These are phyloP conservation scores for Mediolabrus comicus DNA, from an alignment of 108 stramenopile genomes.

Conservation along the genomic window DNA sequence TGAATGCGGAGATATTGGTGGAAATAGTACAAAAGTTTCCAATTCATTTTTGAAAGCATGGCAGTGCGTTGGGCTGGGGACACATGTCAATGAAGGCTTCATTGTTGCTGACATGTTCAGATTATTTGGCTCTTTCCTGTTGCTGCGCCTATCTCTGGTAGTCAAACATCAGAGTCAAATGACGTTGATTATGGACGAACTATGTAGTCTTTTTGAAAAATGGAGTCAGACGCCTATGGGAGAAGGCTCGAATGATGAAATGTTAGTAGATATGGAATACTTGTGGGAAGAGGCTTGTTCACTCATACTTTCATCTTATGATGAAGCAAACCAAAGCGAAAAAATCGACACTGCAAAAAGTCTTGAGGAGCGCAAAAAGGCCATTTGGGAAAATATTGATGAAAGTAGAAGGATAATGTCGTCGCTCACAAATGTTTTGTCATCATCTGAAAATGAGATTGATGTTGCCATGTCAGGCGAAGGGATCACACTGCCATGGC, in stretches of 20 bases:
- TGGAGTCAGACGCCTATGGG: constrained; percentile 51
- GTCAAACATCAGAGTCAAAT: neutral
- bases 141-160: constrained; percentile 13
- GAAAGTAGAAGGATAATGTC: constrained; percentile 32
- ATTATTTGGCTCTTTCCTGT: constrained; percentile 35
- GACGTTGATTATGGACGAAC: constrained; percentile 17
- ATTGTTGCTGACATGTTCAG: constrained; percentile 51
- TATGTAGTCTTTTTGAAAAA: constrained; percentile 13
- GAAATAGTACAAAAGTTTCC: constrained; percentile 28
- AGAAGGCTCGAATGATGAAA: constrained; percentile 48
- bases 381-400: constrained; percentile 35
- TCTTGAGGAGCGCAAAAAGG: constrained; percentile 48
- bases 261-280: constrained; percentile 36
- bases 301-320: constrained; percentile 9
- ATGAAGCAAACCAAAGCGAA: neutral
- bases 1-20: constrained; percentile 5
- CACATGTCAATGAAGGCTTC: constrained; percentile 60
- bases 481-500: constrained; percentile 31
- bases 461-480: constrained; percentile 66
- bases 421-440: constrained; percentile 37
- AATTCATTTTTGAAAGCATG: constrained; percentile 54
- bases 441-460: constrained; percentile 70
- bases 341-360: constrained; percentile 5
- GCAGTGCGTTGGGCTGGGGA: constrained; percentile 58
- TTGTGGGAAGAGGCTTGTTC: constrained; percentile 41